Evolutionary conservation across 805 yeast species (phyloP).

Genomic region (Kodamaea kaohsiungensis): DNA sequence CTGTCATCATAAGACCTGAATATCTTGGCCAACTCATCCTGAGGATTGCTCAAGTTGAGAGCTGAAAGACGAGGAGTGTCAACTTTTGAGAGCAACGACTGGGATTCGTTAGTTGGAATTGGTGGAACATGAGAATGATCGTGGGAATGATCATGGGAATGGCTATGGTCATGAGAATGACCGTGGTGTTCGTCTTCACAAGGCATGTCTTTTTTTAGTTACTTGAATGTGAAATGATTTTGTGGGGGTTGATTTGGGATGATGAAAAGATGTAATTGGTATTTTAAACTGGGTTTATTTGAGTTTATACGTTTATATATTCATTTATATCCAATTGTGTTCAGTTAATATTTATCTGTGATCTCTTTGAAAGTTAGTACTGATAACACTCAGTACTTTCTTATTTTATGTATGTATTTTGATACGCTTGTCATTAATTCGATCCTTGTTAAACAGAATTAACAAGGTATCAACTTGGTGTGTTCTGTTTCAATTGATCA

Average conservation of each 20-base stretch:
- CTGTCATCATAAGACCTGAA: constrained; percentile 55
- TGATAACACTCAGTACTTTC: too few species aligned
- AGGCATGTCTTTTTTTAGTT: constrained; percentile 11
- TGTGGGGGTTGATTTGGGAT: background rate
- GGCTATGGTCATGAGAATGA: constrained; percentile 28
- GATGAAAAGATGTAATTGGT: too few species aligned
- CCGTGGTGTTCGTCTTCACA: constrained; percentile 31
- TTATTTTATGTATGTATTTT: too few species aligned
- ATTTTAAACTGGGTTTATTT: too few species aligned
- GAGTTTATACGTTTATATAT: too few species aligned
- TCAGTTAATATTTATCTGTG: too few species aligned
- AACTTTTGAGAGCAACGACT: constrained; percentile 63
- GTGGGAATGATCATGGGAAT: constrained; percentile 12
- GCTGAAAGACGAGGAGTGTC: constrained; percentile 61
- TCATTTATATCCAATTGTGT: too few species aligned
- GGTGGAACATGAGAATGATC: constrained; percentile 52
- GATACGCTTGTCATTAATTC: too few species aligned
- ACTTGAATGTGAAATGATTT: background rate
- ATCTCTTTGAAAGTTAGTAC: too few species aligned
- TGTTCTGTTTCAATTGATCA: too few species aligned
- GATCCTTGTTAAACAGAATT: too few species aligned
- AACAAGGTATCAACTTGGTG: too few species aligned
- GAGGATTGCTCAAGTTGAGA: constrained; percentile 58
- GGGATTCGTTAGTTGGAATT: constrained; percentile 67
- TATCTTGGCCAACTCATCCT: constrained; percentile 49